A percentile compares a stretch with the other conserved stretches of the same genome.
These are phyloP conservation scores for Cyclotella atomus DNA, from an alignment of 108 stramenopile genomes.

Conservation along the genomic window DNA sequence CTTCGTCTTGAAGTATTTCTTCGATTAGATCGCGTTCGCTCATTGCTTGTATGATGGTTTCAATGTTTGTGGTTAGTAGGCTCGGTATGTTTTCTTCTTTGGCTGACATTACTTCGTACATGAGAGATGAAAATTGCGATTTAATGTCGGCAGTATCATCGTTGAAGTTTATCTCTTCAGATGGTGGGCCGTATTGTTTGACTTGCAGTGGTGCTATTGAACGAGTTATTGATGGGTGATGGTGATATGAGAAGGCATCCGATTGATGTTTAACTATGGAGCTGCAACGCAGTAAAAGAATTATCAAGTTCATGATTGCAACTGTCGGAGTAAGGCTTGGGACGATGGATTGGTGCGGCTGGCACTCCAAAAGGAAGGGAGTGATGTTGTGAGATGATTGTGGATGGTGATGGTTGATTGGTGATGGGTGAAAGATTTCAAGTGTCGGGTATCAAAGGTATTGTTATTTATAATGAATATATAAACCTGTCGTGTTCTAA, in stretches of 20 bases:
- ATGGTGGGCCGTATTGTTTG: background rate
- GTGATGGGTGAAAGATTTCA: too few relatives aligned
- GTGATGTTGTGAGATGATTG: too few relatives aligned
- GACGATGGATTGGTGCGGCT: too few relatives aligned
- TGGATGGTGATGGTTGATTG: too few relatives aligned
- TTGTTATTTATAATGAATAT: too few relatives aligned
- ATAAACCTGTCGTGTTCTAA: too few relatives aligned
- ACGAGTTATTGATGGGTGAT: background rate
- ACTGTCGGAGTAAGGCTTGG: too few relatives aligned
- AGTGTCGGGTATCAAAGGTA: too few relatives aligned
- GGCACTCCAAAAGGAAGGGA: too few relatives aligned
- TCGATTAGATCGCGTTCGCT: constrained; percentile 20
- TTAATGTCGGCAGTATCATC: background rate
- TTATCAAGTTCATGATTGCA: too few relatives aligned
- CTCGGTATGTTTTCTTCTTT: constrained; percentile 25
- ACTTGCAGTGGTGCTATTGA: background rate
- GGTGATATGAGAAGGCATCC: background rate
- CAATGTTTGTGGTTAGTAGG: constrained; percentile 28
- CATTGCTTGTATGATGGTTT: constrained; percentile 20
- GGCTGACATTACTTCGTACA: background rate
- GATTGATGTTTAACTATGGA: too few relatives aligned
- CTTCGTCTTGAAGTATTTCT: constrained; percentile 34
- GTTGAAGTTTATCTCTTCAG: background rate
- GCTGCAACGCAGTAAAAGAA: too few relatives aligned
- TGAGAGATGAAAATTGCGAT: background rate